Evolutionary conservation across 1,284 basidiomycete genomes (phyloP), one percentile per base, ranked within the genome.

Genomic region (Psilocybe mexicana): DNA sequence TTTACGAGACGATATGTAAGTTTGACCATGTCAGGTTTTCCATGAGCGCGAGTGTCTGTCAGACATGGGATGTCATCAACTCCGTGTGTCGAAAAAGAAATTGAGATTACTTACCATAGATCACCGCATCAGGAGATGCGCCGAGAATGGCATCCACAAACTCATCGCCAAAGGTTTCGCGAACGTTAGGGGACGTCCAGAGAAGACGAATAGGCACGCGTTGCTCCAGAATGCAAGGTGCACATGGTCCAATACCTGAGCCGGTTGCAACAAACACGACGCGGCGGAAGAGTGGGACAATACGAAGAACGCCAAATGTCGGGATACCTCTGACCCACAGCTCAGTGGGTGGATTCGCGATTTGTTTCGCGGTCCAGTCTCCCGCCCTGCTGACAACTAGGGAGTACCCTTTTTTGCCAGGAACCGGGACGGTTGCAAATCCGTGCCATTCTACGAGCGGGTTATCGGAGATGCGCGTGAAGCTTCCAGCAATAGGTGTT

Each of bases 11-110:
- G 76, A 61, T 81, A 80, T 4, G 82, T 81, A 52, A 85, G 67
- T 65, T 83, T 83, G 52, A 85, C 81, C 82, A 85, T 84, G 70
- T 85, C 82, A 2, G 84, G 83, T 67, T 84, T 84, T 18, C 84
- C 84, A 61, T 85, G 76, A 43, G 71, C 76, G 42, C 82, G 80
- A 14, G 84, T 86, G 62, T 86, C 83, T 83, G 52, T 42, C n/a
- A 49, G n/a, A 51, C 51, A 40, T 47, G 25, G 33, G 6, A 40
- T 44, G 10, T 30, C 18, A 46, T 58, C 46, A 43, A 57, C 14
- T n/a, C 38, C 14, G 8, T 28, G 18, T 28, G 42, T 6, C 33
- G 24, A 23, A 36, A 14, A 45, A 25, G 30, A 50, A 38, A 24
- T 33, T 23, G 33, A 7, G 35, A 25, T 8, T 28, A 6, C 75